Evolutionary conservation across 805 yeast genomes (phyloP).

Genomic region (Schwanniomyces vanrijiae): DNA sequence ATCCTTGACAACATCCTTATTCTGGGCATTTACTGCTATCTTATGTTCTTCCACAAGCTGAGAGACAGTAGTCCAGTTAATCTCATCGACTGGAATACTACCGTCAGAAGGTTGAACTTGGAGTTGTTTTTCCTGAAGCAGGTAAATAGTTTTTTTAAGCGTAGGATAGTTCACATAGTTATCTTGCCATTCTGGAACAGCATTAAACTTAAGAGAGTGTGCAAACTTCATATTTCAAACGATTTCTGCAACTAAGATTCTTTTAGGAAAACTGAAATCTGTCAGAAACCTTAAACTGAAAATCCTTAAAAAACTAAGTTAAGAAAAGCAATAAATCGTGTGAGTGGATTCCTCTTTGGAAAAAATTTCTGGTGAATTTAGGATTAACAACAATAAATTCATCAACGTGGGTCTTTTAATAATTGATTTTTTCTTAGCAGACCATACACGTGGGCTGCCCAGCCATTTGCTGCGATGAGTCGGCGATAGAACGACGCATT

Average conservation of each 20-base stretch:
- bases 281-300: neutral
- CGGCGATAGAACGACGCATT: neutral
- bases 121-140: constrained; percentile 45
- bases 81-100: constrained; percentile 13
- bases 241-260: neutral
- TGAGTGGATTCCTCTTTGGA: constrained; percentile 5
- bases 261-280: neutral
- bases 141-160: constrained; percentile 56
- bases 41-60: constrained; percentile 20
- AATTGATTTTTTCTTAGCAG: constrained; percentile 1
- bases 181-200: constrained; percentile 57
- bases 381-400: neutral
- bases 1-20: neutral
- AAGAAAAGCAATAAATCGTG: constrained; percentile 6
- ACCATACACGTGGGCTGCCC: neutral
- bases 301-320: neutral
- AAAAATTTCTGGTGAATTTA: neutral
- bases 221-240: constrained; percentile 43
- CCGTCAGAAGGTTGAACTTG: constrained; percentile 26
- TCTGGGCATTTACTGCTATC: neutral
- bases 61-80: constrained; percentile 24
- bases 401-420: neutral
- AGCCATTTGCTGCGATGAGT: neutral
- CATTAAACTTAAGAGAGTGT: constrained; percentile 49
- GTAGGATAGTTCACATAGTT: constrained; percentile 45